Conservation (phyloP, 257 asterid genomes). For the Petunia axillaris region DNA sequence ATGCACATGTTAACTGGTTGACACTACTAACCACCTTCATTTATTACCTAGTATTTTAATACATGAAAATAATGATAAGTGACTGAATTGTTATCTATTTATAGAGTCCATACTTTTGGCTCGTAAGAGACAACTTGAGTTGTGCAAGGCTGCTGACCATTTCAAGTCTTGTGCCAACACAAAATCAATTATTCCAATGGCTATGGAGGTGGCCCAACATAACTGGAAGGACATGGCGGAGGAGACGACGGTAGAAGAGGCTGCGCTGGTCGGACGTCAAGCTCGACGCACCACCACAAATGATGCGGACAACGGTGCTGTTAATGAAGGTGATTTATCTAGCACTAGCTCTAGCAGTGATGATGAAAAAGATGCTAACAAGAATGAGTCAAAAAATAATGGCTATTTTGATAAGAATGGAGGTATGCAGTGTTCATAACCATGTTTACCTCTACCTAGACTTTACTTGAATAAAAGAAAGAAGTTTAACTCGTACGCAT, state of each 20-base stretch:
- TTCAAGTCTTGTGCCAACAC: neutral
- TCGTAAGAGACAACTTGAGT: neutral
- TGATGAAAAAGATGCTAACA: neutral
- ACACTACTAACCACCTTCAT: neutral
- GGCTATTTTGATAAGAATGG: slow-evolving; percentile 39
- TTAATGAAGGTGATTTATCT: neutral
- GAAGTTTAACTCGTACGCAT: too few species aligned
- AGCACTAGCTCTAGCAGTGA: too few species aligned
- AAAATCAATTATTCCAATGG: neutral
- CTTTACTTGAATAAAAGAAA: neutral
- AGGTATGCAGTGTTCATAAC: slow-evolving; percentile 34
- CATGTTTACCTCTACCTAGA: neutral
- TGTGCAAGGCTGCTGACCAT: slow-evolving; percentile 6
- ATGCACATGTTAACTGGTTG: too few species aligned
- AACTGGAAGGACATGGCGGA: slow-evolving; percentile 1
- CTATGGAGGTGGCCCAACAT: slow-evolving; percentile 7
- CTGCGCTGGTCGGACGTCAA: neutral
- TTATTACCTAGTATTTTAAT: neutral
- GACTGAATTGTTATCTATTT: neutral
- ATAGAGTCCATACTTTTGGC: neutral
- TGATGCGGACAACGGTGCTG: neutral
- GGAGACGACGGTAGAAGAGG: neutral
- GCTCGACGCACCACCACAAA: neutral
- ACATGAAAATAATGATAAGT: neutral
- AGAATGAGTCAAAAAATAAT: slow-evolving; percentile 23